These are phyloP conservation scores for Paramecium bursaria DNA, from an alignment of 73 alveolate genomes.

Conservation along the genomic window DNA sequence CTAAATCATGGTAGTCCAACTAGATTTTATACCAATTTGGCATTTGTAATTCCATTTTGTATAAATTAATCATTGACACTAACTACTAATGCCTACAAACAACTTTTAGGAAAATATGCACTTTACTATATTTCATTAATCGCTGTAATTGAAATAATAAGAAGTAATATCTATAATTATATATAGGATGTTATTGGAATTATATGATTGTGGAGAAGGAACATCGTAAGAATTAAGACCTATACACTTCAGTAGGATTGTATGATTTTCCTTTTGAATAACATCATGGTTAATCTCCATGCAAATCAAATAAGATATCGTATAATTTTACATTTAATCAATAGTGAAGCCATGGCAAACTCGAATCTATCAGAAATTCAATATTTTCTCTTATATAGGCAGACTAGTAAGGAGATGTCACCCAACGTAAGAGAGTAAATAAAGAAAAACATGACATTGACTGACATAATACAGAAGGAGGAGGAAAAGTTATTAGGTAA, in stretches of 20 bases:
- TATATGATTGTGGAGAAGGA: constrained; percentile 2
- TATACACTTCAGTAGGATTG: constrained; percentile 17
- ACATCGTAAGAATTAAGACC: not conserved
- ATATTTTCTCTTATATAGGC: too few species aligned
- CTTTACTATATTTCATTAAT: constrained; percentile 4
- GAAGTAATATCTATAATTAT: not conserved
- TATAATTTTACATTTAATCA: not conserved
- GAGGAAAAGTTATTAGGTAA: too few species aligned
- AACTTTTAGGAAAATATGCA: too few species aligned
- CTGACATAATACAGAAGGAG: not conserved
- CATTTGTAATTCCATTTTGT: too few species aligned
- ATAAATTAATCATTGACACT: too few species aligned
- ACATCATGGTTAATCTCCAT: not conserved
- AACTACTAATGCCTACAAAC: too few species aligned
- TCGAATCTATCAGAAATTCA: too few species aligned
- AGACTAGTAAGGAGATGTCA: not conserved
- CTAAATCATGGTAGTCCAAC: too few species aligned
- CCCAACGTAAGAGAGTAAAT: not conserved
- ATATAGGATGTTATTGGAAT: constrained; percentile 4
- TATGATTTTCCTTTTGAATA: constrained; percentile 49
- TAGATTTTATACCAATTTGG: too few species aligned
- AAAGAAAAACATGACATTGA: not conserved
- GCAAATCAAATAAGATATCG: not conserved
- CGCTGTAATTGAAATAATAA: constrained; percentile 8
- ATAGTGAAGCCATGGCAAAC: constrained; percentile 15